Evolutionary conservation across 139 green algal genomes (phyloP), one percentile per base, ranked within the genome.

Genomic region (Chlorella sp.): DNA sequence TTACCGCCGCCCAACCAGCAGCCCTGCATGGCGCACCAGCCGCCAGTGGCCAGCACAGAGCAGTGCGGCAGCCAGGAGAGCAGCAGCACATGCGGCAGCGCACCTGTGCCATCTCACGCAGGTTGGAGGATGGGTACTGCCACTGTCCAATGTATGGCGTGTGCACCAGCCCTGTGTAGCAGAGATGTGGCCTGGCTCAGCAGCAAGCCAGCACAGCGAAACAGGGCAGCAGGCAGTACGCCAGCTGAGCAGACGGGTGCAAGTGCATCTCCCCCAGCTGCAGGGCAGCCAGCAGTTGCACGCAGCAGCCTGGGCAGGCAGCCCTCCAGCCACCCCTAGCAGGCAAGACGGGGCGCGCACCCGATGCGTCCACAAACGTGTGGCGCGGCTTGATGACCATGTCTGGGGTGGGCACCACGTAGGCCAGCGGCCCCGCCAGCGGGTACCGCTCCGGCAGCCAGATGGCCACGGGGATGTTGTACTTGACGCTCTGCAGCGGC

Each of bases 401-500:
- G 82, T 94, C 92, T 0, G 86, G 76, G 0, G 94, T 98, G 32
- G 96, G 96, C 17, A 87, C 90, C 34, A 99, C 95, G 56, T 96
- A 99, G 9, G 90, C 84, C 20, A 95, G 86, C 3, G 96, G 96
- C 0, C 93, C 24, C 3, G 82, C 51, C 36, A 84, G 77, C 2
- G 96, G 95, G 88, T 96, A 99, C 3, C 65, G 70, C 84, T 97
- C 95, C 5, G 91, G 82, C 36, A 99, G 89, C 94, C 93, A 98
- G 4, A 98, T 73, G 0, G 87, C 85, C 46, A 98, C 86, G 0
- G 96, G 96, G n/a, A 99, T 96, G 92, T 99, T 98, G 92, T 99
- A 99, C 80, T 96, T 96, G 51, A 86, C 84, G 30, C 87, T 88
- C 93, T 96, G 91, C 14, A 16, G 51, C 4, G 16, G n/a, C n/a